These are phyloP conservation scores for Paspalum vaginatum DNA, from an alignment of 176 grass and related monocot species.

Conservation along the genomic window DNA sequence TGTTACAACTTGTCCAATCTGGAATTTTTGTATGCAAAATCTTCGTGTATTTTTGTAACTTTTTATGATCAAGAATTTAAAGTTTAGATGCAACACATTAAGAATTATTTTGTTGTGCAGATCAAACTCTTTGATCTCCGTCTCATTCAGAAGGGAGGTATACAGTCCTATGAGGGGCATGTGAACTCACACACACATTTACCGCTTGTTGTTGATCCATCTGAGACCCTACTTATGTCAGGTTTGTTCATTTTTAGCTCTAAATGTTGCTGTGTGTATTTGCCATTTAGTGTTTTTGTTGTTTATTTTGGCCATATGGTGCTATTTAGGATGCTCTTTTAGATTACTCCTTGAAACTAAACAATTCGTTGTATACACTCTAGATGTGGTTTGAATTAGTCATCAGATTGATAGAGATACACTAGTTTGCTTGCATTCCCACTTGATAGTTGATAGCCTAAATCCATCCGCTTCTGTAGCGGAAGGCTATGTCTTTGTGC, in stretches of 20 bases:
- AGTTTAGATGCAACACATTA: slow-evolving; percentile 1
- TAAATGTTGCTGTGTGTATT: not conserved
- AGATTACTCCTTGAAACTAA: not conserved
- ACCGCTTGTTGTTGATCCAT: slow-evolving; percentile 77
- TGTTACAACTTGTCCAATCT: not conserved
- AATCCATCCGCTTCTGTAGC: slow-evolving; percentile 3
- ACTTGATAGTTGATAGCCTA: not conserved
- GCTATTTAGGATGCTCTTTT: not conserved
- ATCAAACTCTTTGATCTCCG: slow-evolving; percentile 94
- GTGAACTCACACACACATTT: slow-evolving; percentile 75
- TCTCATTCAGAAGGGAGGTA: slow-evolving; percentile 62
- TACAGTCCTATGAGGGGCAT: slow-evolving; percentile 85
- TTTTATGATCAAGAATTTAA: slow-evolving; percentile 25
- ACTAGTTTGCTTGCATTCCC: not conserved
- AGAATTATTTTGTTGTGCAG: slow-evolving; percentile 50
- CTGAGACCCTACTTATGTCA: slow-evolving; percentile 89
- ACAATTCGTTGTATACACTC: not conserved
- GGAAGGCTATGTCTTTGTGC: slow-evolving; percentile 6
- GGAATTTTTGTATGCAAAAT: not conserved
- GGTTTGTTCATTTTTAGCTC: slow-evolving; percentile 53
- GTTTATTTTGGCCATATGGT: slow-evolving; percentile 23
- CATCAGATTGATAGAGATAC: not conserved
- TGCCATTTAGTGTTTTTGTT: not conserved
- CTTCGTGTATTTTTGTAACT: not conserved
- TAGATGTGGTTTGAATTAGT: not conserved